Conservation (phyloP, 1,284 basidiomycete genomes). For the Heterobasidion annosum region DNA sequence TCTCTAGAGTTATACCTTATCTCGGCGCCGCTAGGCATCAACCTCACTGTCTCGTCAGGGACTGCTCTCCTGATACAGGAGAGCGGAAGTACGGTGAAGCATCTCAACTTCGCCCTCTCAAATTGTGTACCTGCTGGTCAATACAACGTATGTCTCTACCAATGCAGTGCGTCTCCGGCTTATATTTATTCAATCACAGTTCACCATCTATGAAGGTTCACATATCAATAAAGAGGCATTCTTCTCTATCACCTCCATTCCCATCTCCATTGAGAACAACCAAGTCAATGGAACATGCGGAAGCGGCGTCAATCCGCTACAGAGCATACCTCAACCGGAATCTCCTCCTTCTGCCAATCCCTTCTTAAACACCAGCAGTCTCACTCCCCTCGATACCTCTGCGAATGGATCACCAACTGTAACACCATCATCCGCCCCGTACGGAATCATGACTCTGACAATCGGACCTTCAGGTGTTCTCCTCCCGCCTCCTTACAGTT, state of each 20-base stretch:
- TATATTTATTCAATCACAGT: slow-evolving; percentile 17
- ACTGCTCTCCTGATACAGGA: slow-evolving; percentile 30
- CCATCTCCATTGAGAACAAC: slow-evolving; percentile 29
- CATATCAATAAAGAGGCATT: slow-evolving; percentile 25
- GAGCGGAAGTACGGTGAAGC: slow-evolving; percentile 37
- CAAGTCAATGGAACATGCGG: slow-evolving; percentile 18
- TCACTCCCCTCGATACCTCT: slow-evolving; percentile 5
- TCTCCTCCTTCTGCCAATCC: slow-evolving; percentile 16
- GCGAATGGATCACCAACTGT: background rate
- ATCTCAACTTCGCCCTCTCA: slow-evolving; percentile 35
- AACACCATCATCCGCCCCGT: background rate
- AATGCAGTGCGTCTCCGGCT: background rate
- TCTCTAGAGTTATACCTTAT: slow-evolving; percentile 40
- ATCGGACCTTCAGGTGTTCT: slow-evolving; percentile 11
- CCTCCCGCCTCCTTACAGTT: slow-evolving; percentile 5
- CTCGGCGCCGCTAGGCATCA: slow-evolving; percentile 29
- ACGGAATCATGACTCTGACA: slow-evolving; percentile 11
- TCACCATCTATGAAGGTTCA: slow-evolving; percentile 40
- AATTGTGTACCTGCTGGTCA: slow-evolving; percentile 32
- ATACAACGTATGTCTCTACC: slow-evolving; percentile 34
- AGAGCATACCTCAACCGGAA: slow-evolving; percentile 25
- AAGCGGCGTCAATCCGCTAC: slow-evolving; percentile 21
- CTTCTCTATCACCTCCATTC: slow-evolving; percentile 36
- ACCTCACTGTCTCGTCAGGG: slow-evolving; percentile 36
- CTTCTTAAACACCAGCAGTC: slow-evolving; percentile 11